phyloP scores from a whole-genome alignment of 2,329 filamentous ascomycete genomes.

The Blastomyces silverae region DNA sequence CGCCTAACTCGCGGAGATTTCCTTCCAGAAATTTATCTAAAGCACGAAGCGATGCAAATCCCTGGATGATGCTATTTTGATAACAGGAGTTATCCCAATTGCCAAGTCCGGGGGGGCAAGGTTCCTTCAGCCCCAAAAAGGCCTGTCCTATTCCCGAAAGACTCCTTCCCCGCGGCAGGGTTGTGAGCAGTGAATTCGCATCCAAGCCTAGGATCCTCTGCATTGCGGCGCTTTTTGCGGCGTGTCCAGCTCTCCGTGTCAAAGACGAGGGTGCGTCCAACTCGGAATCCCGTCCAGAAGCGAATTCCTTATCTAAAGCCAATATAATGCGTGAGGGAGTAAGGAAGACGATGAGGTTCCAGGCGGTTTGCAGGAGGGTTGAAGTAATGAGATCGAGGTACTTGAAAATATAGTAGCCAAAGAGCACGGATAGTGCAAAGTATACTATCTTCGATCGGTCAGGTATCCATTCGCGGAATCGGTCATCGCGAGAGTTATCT shows the following conservation, averaged over 20 bases:
- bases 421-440: slow-evolving; percentile 26
- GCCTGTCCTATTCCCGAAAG: slow-evolving; percentile 50
- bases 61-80: slow-evolving; percentile 91
- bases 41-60: slow-evolving; percentile 66
- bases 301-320: slow-evolving; percentile 47
- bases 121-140: slow-evolving; percentile 33
- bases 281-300: slow-evolving; percentile 36
- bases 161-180: slow-evolving; percentile 50
- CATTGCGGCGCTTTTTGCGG: slow-evolving; percentile 59
- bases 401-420: slow-evolving; percentile 29
- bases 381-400: slow-evolving; percentile 28
- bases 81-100: slow-evolving; percentile 97
- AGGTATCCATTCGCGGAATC: slow-evolving; percentile 25
- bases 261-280: slow-evolving; percentile 5
- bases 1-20: slow-evolving; percentile 35
- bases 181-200: slow-evolving; percentile 52
- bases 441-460: slow-evolving; percentile 30
- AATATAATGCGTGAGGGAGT: slow-evolving; percentile 38
- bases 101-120: slow-evolving; percentile 58
- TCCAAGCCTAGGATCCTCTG: slow-evolving; percentile 57
- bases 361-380: slow-evolving; percentile 30
- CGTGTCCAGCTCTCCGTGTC: slow-evolving; percentile 20
- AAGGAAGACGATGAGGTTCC: slow-evolving; percentile 37
- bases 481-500: slow-evolving; percentile 33
- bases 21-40: slow-evolving; percentile 59